Evolutionary conservation across 75 land plant genomes (phyloP), one percentile per base, ranked within the genome.

Genomic region (Cunninghamia lanceolata): DNA sequence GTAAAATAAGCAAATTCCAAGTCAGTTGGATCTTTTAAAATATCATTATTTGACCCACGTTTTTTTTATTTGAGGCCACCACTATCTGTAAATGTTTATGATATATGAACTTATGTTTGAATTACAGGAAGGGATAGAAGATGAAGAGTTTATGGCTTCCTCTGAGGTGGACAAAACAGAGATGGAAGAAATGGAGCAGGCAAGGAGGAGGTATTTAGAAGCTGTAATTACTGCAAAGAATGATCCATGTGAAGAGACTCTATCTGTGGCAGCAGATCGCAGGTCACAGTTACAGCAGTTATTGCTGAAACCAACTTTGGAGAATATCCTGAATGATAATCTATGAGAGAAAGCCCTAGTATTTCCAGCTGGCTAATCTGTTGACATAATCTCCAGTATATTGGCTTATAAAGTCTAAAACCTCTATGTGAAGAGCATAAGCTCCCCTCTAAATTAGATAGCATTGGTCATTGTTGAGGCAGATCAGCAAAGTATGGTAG

Each of bases 201-300:
- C 82, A 43, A 80, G 82, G 46, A 80, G n/a, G 34, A 45, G 45
- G 47, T 80, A 80, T 43, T 80, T 80, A 80, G 32, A 42, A 80
- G 82, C 82, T 80, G 46, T 80, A 2, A 80, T 80, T 80, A 50
- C 47, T n/a, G 82, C 82, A 28, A 80, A 43, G 50, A 80, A 43
- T 28, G 40, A 80, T 80, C 82, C 82, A 80, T 25, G 82, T 79
- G 82, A 79, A 42, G 30, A 80, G 50, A 42, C 82, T 80, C 32
- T 43, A 25, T 80, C 47, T 40, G 43, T 80, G 32, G 82, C 82
- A 80, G 50, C 82, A 28, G 50, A 28, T 45, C 82, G 43, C 30
- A 80, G 82, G n/a, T 42, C 43, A 80, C 82, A 80, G 50, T 36
- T 80, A 28, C 82, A 80, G 40, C 82, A 79, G 42, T 79, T 79